Conservation (phyloP, 2,329 filamentous ascomycete species). For the Monosporascus sp. region DNA sequence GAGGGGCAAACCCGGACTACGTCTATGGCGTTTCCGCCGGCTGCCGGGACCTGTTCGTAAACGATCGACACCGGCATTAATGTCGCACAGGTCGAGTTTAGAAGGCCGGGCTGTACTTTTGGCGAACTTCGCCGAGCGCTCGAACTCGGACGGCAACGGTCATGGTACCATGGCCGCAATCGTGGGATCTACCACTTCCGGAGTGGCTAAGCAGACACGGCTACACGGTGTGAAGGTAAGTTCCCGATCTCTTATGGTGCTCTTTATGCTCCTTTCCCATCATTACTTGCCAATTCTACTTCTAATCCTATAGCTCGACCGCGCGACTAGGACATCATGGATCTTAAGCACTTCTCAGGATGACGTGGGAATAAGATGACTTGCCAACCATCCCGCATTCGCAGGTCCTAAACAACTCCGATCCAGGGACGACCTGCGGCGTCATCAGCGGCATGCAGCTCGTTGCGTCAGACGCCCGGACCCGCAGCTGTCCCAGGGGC, state of each 20-base stretch:
- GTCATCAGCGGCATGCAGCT: conserved; percentile 29
- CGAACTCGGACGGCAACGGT: conserved; percentile 28
- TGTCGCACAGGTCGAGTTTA: conserved; percentile 40
- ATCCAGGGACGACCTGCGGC: conserved; percentile 13
- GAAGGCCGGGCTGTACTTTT: conserved; percentile 33
- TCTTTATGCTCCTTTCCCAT: too few species aligned
- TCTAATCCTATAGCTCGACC: too few species aligned
- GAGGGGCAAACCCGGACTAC: conserved; percentile 31
- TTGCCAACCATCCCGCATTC: too few species aligned
- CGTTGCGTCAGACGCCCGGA: conserved; percentile 39
- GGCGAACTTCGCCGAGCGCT: conserved; percentile 28
- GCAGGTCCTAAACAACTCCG: neutral
- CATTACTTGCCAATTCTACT: too few species aligned
- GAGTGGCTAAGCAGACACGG: conserved; percentile 40
- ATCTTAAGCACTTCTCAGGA: too few species aligned
- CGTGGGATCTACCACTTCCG: conserved; percentile 35
- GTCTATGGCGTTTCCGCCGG: conserved; percentile 38
- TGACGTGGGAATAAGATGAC: neutral
- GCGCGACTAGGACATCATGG: too few species aligned
- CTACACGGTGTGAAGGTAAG: conserved; percentile 44
- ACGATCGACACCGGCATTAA: conserved; percentile 52
- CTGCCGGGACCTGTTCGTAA: conserved; percentile 41
- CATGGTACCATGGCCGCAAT: conserved; percentile 37
- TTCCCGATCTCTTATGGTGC: too few species aligned
- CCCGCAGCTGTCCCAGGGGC: conserved; percentile 30